Evolutionary conservation across 164 flowering plant genomes (phyloP).

Genomic region (Berberis vulgaris): DNA sequence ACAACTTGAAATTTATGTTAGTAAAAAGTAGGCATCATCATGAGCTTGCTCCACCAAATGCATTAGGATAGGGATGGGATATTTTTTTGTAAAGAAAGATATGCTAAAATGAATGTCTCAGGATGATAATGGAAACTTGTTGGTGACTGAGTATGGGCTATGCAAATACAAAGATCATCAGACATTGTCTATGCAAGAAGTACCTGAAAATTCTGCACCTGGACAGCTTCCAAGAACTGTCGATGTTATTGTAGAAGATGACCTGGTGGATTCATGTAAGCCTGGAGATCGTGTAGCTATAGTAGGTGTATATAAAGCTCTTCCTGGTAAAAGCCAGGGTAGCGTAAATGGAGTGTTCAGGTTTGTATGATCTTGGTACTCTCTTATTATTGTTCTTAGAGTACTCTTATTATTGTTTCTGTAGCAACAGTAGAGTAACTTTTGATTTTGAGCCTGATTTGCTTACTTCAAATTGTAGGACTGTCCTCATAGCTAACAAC

Average conservation of each 20-base stretch:
- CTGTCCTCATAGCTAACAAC: conserved; percentile 85
- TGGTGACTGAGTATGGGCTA: conserved; percentile 93
- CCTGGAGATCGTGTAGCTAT: conserved; percentile 97
- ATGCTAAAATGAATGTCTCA: conserved; percentile 11
- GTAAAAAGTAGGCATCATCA: too few species aligned
- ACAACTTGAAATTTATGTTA: too few species aligned
- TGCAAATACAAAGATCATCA: conserved; percentile 98
- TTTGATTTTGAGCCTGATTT: conserved; percentile 1
- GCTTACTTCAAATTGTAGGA: conserved; percentile 38
- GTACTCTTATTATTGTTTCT: neutral
- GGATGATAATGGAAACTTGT: conserved; percentile 87
- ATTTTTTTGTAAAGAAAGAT: too few species aligned
- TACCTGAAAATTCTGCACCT: conserved; percentile 97
- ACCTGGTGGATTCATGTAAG: conserved; percentile 93
- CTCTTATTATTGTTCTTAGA: neutral
- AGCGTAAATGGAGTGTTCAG: conserved; percentile 97
- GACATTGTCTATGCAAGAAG: conserved; percentile 92
- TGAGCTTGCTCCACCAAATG: too few species aligned
- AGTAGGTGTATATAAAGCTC: conserved; percentile 90
- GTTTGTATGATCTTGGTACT: conserved; percentile 21
- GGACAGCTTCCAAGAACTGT: conserved; percentile 97
- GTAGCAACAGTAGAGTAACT: neutral
- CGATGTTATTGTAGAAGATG: conserved; percentile 92
- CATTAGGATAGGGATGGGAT: too few species aligned
- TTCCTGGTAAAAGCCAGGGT: conserved; percentile 92